A percentile compares a stretch with the other conserved stretches of the same genome.
phyloP scores from a whole-genome alignment of 805 yeast genomes.

The Lipomyces lipofer region DNA sequence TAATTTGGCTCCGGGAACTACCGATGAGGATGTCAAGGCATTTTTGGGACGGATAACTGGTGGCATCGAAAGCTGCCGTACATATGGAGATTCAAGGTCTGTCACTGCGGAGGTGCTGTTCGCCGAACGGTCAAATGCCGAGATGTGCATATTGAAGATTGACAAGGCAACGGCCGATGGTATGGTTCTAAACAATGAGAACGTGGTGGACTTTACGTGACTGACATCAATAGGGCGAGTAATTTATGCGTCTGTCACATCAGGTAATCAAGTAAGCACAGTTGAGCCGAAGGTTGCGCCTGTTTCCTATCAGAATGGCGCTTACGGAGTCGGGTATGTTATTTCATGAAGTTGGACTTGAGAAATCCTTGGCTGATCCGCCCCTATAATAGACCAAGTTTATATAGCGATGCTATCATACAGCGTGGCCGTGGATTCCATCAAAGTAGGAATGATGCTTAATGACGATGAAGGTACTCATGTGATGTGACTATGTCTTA shows the following conservation, averaged over 20 bases:
- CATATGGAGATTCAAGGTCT: conserved; percentile 10
- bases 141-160: conserved; percentile 39
- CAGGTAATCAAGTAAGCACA: conserved; percentile 2
- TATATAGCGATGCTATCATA: conserved; percentile 24
- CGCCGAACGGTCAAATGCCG: conserved; percentile 37
- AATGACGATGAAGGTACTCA: too few species aligned
- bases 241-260: conserved; percentile 8
- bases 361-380: neutral
- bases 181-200: neutral
- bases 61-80: conserved; percentile 30
- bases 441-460: too few species aligned
- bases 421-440: conserved; percentile 26
- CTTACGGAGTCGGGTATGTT: conserved; percentile 17
- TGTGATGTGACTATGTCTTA: too few species aligned
- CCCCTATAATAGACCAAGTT: too few species aligned
- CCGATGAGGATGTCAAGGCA: conserved; percentile 36
- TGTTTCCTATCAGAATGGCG: conserved; percentile 13
- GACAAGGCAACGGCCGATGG: conserved; percentile 54
- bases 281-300: conserved; percentile 8
- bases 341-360: neutral
- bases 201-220: neutral
- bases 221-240: conserved; percentile 5
- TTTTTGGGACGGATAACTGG: conserved; percentile 35
- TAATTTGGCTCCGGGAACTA: conserved; percentile 40
- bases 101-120: conserved; percentile 36